These are phyloP conservation scores for Boletellus deceptivus DNA, from an alignment of 1,284 basidiomycete species.

Conservation along the genomic window DNA sequence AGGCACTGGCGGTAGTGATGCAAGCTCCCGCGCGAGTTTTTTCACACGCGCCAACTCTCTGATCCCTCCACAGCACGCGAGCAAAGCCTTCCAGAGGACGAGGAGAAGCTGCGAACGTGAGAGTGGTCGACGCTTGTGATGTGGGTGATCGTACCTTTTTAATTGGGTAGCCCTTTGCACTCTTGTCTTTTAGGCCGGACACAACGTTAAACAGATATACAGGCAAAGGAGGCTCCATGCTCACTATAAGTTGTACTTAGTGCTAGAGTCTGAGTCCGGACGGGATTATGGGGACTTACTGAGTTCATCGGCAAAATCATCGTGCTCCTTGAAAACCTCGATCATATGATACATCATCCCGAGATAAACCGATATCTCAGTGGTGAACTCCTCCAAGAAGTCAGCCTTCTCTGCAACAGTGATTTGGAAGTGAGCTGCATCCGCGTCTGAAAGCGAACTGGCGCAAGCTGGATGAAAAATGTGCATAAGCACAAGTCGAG, in stretches of 20 bases:
- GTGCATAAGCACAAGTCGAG: neutral
- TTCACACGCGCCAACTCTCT: conserved; percentile 85
- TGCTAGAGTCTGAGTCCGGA: conserved; percentile 7
- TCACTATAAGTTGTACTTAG: conserved; percentile 59
- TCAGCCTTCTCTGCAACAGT: conserved; percentile 70
- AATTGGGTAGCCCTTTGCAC: conserved; percentile 92
- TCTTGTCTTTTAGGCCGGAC: conserved; percentile 88
- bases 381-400: conserved; percentile 82
- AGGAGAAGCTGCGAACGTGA: conserved; percentile 69
- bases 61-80: conserved; percentile 92
- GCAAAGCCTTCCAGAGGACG: conserved; percentile 94
- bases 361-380: conserved; percentile 88
- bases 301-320: conserved; percentile 91
- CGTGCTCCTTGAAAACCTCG: conserved; percentile 88
- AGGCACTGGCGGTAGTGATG: conserved; percentile 59
- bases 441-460: conserved; percentile 71
- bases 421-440: conserved; percentile 67
- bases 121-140: neutral
- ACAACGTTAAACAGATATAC: conserved; percentile 91
- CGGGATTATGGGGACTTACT: conserved; percentile 57
- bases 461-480: conserved; percentile 7
- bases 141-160: conserved; percentile 70
- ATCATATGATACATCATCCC: conserved; percentile 93
- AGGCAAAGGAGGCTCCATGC: conserved; percentile 90
- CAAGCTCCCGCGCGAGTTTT: conserved; percentile 81